These are phyloP conservation scores for Mycena latifolia DNA, from an alignment of 768 basidiomycete genomes.

Conservation along the genomic window DNA sequence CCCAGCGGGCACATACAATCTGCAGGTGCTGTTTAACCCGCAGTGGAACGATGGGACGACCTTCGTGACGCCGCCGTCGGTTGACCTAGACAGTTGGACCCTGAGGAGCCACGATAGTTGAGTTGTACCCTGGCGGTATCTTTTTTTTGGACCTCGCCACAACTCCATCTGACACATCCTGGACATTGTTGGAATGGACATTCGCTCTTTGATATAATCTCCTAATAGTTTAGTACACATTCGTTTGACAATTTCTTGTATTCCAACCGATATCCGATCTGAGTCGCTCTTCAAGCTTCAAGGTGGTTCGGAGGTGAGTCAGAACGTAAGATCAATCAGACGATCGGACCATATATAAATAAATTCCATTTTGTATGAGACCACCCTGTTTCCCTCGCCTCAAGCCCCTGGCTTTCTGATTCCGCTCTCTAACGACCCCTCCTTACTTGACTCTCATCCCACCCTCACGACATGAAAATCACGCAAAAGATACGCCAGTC, in stretches of 20 bases:
- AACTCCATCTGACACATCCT: too few species aligned
- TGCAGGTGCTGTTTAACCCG: constrained; percentile 94
- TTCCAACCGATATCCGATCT: too few species aligned
- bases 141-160: not conserved
- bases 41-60: constrained; percentile 84
- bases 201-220: too few species aligned
- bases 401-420: constrained; percentile 7
- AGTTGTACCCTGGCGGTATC: not conserved
- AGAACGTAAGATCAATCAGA: too few species aligned
- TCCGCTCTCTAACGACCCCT: constrained; percentile 36
- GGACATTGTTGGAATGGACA: too few species aligned
- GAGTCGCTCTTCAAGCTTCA: too few species aligned
- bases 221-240: not conserved
- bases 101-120: constrained; percentile 78
- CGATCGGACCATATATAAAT: constrained; percentile 20
- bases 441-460: too few species aligned
- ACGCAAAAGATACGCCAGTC: constrained; percentile 93
- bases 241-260: not conserved
- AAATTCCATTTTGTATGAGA: not conserved
- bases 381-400: not conserved
- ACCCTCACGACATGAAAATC: constrained; percentile 88
- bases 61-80: constrained; percentile 78
- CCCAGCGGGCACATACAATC: constrained; percentile 72
- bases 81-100: constrained; percentile 81
- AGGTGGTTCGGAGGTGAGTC: too few species aligned